A percentile compares a stretch with the other conserved stretches of the same genome.
Evolutionary conservation across 208 protist genomes (phyloP).

Genomic region (Hexamita inflata): DNA sequence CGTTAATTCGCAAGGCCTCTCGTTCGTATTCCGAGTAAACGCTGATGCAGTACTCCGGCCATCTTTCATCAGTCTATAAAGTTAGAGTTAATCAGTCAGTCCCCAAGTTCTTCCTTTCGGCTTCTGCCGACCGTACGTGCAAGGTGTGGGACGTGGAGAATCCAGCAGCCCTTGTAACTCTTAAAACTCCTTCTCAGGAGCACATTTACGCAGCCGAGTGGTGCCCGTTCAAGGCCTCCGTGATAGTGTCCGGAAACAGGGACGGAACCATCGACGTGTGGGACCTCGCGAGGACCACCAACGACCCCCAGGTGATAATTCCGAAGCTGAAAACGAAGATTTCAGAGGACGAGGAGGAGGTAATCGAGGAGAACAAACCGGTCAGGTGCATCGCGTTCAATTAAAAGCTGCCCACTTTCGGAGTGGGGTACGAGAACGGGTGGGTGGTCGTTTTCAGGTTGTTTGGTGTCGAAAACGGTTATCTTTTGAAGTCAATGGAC

Average conservation of each 20-base stretch:
- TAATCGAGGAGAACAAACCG: background rate
- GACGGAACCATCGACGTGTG: background rate
- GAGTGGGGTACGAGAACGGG: slow-evolving; percentile 9
- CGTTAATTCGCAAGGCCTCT: slow-evolving; percentile 1
- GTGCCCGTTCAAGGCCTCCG: slow-evolving; percentile 7
- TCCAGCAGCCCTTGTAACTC: background rate
- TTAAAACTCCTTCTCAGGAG: slow-evolving; percentile 1
- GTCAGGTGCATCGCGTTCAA: background rate
- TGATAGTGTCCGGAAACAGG: background rate
- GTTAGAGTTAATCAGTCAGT: background rate
- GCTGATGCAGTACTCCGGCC: slow-evolving; percentile 8
- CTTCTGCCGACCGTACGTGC: background rate
- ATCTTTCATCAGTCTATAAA: slow-evolving; percentile 18
- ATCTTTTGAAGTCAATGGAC: background rate
- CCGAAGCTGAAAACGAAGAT: background rate
- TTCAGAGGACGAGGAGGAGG: background rate
- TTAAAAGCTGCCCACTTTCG: background rate
- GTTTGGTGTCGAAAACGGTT: background rate
- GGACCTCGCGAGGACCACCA: slow-evolving; percentile 3
- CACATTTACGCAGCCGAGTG: slow-evolving; percentile 21
- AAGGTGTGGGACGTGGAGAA: slow-evolving; percentile 6
- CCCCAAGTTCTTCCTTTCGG: background rate
- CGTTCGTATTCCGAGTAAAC: slow-evolving; percentile 9
- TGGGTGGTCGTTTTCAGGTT: background rate
- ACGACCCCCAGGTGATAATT: background rate